A percentile compares a stretch with the other conserved stretches of the same genome.
phyloP scores from a whole-genome alignment of 495 filamentous ascomycete genomes.

The Aspergillus affinis region DNA sequence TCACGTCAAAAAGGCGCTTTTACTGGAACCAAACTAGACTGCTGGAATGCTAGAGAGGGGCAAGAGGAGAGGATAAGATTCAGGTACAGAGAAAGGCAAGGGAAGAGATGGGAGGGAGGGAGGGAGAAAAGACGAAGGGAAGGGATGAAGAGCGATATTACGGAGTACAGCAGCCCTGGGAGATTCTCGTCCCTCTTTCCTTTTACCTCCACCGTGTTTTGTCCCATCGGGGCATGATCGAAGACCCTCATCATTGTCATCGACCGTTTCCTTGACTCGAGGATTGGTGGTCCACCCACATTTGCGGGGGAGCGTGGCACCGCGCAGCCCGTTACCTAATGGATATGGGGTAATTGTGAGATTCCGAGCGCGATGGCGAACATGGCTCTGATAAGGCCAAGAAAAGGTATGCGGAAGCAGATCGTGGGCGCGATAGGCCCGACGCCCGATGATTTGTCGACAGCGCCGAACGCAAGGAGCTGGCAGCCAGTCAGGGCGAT shows the following conservation, averaged over 20 bases:
- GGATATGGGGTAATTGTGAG: slow-evolving; percentile 24
- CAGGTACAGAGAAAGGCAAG: background rate
- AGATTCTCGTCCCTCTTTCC: slow-evolving; percentile 1
- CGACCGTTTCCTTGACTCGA: slow-evolving; percentile 4
- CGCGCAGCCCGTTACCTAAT: slow-evolving; percentile 23
- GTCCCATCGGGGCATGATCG: slow-evolving; percentile 2
- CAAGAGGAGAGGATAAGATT: slow-evolving; percentile 11
- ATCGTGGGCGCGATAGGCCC: background rate
- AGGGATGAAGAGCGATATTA: background rate
- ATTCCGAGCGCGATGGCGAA: background rate
- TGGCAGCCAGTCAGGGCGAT: slow-evolving; percentile 10
- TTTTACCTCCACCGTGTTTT: slow-evolving; percentile 9
- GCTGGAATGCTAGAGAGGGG: slow-evolving; percentile 8
- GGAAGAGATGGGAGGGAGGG: slow-evolving; percentile 1
- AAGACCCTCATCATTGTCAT: background rate
- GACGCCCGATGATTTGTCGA: slow-evolving; percentile 5
- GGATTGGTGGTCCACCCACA: background rate
- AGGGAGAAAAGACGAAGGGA: background rate
- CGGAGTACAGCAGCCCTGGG: slow-evolving; percentile 2
- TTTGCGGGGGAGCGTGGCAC: slow-evolving; percentile 12
- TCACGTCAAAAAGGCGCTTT: slow-evolving; percentile 1
- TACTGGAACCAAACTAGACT: slow-evolving; percentile 5
- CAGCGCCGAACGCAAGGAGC: slow-evolving; percentile 7
- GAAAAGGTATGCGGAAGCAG: background rate
- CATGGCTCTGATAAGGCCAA: slow-evolving; percentile 7